Evolutionary conservation across 257 asterid species (phyloP).

Genomic region (Capsicum chinense): DNA sequence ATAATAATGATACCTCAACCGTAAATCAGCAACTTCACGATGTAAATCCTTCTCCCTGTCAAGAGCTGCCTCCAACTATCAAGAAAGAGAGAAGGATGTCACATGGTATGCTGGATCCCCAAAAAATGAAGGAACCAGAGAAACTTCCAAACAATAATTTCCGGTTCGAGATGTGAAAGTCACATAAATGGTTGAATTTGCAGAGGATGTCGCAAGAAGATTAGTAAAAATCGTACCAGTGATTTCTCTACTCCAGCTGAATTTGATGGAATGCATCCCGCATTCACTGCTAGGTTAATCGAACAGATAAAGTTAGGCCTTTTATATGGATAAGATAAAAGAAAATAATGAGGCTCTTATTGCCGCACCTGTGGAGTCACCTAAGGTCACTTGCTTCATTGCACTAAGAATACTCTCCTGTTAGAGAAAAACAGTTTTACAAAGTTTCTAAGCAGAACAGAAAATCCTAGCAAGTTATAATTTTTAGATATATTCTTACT

Average conservation of each 20-base stretch:
- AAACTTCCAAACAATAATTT: not conserved
- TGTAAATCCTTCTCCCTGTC: constrained; percentile 78
- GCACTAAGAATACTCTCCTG: constrained; percentile 71
- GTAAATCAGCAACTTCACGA: constrained; percentile 71
- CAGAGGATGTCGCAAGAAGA: constrained; percentile 10
- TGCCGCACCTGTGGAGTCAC: constrained; percentile 62
- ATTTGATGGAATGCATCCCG: constrained; percentile 43
- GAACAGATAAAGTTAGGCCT: constrained; percentile 34
- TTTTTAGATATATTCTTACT: constrained; percentile 49
- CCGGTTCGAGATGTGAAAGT: not conserved
- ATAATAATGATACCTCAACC: constrained; percentile 58
- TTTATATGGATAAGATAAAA: constrained; percentile 22
- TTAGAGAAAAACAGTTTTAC: not conserved
- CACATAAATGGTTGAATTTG: not conserved
- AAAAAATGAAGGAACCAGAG: not conserved
- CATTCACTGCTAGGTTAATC: constrained; percentile 45
- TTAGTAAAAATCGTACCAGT: constrained; percentile 46
- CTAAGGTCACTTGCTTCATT: constrained; percentile 61
- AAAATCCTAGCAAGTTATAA: constrained; percentile 10
- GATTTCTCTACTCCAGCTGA: constrained; percentile 57
- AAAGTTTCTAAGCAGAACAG: not conserved
- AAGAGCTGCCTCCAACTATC: constrained; percentile 79
- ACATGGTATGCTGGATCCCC: not conserved
- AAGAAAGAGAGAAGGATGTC: constrained; percentile 8
- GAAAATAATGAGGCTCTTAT: constrained; percentile 20